A percentile compares a stretch with the other conserved stretches of the same genome.
phyloP scores from a whole-genome alignment of 2,329 filamentous ascomycete genomes.

The Xylaria polymorpha region DNA sequence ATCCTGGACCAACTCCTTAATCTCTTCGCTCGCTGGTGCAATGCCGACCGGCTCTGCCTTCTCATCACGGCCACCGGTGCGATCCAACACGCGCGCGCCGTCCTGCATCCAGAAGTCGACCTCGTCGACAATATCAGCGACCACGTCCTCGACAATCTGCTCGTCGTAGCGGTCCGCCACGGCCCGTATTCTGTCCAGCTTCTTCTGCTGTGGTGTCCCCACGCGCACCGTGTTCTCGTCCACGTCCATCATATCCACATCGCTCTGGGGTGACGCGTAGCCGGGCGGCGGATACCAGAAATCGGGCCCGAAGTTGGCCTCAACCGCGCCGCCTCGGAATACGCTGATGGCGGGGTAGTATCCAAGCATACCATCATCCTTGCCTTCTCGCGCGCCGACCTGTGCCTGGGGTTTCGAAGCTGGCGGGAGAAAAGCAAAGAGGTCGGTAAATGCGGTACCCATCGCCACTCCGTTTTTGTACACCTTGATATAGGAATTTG shows the following conservation, averaged over 20 bases:
- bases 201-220: conserved; percentile 30
- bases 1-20: conserved; percentile 74
- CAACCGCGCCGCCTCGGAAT: conserved; percentile 89
- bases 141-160: conserved; percentile 92
- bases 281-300: conserved; percentile 84
- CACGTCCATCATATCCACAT: conserved; percentile 61
- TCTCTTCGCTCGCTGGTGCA: conserved; percentile 65
- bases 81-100: conserved; percentile 62
- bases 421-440: conserved; percentile 91
- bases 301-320: conserved; percentile 92
- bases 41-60: conserved; percentile 58
- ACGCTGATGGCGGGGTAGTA: conserved; percentile 96
- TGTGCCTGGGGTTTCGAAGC: conserved; percentile 80
- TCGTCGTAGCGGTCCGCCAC: conserved; percentile 86
- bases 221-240: conserved; percentile 46
- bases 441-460: conserved; percentile 87
- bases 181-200: conserved; percentile 61
- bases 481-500: conserved; percentile 85
- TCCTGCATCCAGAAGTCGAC: conserved; percentile 89
- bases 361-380: conserved; percentile 94
- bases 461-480: conserved; percentile 93
- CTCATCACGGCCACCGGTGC: conserved; percentile 56
- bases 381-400: conserved; percentile 81
- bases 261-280: conserved; percentile 49
- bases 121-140: conserved; percentile 94